Evolutionary conservation across 805 yeast genomes (phyloP), one percentile per base, ranked within the genome.

Genomic region (Cyberlindnera saturnus): DNA sequence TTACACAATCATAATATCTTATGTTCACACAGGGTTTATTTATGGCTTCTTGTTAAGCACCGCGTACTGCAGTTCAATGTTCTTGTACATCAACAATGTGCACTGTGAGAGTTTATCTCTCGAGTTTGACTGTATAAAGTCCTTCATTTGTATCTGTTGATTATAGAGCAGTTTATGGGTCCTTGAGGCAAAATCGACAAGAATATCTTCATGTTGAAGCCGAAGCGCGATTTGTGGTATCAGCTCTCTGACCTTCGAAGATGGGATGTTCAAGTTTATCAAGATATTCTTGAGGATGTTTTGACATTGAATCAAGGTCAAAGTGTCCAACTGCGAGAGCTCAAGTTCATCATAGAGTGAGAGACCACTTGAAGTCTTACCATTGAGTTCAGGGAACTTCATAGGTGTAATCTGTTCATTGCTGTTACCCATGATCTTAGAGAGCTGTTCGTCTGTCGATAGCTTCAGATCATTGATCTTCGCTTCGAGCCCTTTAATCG

Each of bases 271-370:
- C 36, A 66, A 54, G 26, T 60, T 45, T 3, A 63, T 45, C 36
- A 64, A 46, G 8, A 66, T 44, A 46, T 65, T 60, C 45, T 66
- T 67, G 26, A 66, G 50, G 4, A 61, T 48, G 46, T 66, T 67
- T 30, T 65, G 69, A 15, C 66, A 56, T 18, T 61, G 57, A 3
- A 59, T 50, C 41, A 57, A 43, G 11, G 59, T 51, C 17, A 65
- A 45, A 3, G 38, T 36, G 37, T 66, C 68, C 16, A 67, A 56
- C n/a, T 47, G 36, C 3, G 50, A 48, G 3, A 66, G 51, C 45
- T 57, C 58, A 38, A 56, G 52, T 4, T 37, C 36, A 6, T 49
- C 46, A 38, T 55, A 53, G 11, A 46, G n/a, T 14, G 53, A 26
- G 11, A 34, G 13, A 1, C 57, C 54, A 28, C 43, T 26, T 5